phyloP scores from a whole-genome alignment of 2,329 filamentous ascomycete genomes.

The Conoideocrella luteorostrata region DNA sequence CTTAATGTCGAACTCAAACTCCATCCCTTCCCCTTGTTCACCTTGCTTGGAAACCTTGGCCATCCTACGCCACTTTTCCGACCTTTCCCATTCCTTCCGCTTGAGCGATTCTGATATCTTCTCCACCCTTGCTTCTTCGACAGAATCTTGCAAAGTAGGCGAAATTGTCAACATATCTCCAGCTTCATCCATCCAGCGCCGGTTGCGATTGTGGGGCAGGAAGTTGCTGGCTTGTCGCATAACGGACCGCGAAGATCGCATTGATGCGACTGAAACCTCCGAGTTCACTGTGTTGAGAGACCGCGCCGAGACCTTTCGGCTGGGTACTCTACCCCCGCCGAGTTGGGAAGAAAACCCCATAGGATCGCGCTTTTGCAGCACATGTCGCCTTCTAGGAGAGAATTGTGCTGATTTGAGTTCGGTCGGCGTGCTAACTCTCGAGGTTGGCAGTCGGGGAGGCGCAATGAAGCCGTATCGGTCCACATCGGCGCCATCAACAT shows the following conservation, averaged over 20 bases:
- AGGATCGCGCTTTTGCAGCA: conserved; percentile 32
- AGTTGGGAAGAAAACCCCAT: conserved; percentile 33
- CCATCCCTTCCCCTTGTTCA: conserved; percentile 51
- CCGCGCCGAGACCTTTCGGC: conserved; percentile 49
- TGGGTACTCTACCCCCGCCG: conserved; percentile 36
- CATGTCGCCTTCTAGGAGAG: conserved; percentile 40
- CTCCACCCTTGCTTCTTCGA: conserved; percentile 48
- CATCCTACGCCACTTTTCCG: conserved; percentile 65
- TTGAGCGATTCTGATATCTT: conserved; percentile 50
- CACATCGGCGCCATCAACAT: conserved; percentile 53
- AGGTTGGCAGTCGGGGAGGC: conserved; percentile 31
- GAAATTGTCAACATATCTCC: conserved; percentile 60
- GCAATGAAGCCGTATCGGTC: conserved; percentile 65
- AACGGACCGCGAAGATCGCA: conserved; percentile 47
- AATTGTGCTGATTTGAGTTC: conserved; percentile 36
- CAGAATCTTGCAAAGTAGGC: conserved; percentile 48
- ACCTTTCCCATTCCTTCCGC: conserved; percentile 55
- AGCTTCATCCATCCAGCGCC: conserved; percentile 57
- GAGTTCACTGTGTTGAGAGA: conserved; percentile 54
- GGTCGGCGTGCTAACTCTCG: conserved; percentile 34
- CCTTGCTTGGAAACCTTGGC: conserved; percentile 49
- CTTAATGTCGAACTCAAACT: conserved; percentile 72
- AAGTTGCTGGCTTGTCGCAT: conserved; percentile 53
- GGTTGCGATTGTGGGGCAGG: conserved; percentile 54
- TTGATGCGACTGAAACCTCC: conserved; percentile 42